phyloP scores from a whole-genome alignment of 768 basidiomycete species.

The Phlebiopsis gigantea region DNA sequence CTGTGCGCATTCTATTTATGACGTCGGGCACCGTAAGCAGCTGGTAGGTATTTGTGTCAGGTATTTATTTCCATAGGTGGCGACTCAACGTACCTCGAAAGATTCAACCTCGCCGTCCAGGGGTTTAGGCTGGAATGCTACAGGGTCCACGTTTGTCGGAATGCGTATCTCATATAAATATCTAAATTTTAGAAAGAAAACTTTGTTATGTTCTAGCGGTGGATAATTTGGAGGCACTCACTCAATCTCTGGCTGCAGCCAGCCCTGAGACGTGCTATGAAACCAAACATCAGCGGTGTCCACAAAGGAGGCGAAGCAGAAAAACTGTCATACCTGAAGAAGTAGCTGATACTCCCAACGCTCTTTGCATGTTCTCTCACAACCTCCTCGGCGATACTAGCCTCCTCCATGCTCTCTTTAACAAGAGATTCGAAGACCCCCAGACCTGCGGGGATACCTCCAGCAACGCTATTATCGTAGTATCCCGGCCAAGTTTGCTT shows the following conservation, averaged over 20 bases:
- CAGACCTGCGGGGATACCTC: slow-evolving; percentile 84
- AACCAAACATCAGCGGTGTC: no score
- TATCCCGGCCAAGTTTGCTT: slow-evolving; percentile 90
- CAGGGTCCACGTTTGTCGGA: slow-evolving; percentile 42
- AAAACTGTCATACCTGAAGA: slow-evolving; percentile 51
- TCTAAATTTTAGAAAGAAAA: slow-evolving; percentile 42
- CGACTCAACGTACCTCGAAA: slow-evolving; percentile 60
- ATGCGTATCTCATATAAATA: slow-evolving; percentile 82
- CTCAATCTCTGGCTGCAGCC: slow-evolving; percentile 87
- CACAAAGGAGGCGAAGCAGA: neutral
- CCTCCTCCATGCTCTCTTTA: slow-evolving; percentile 94
- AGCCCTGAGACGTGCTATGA: slow-evolving; percentile 56
- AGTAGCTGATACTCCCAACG: slow-evolving; percentile 77
- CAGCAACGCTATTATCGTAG: slow-evolving; percentile 89
- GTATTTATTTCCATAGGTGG: neutral
- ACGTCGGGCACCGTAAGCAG: slow-evolving; percentile 62
- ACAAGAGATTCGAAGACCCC: slow-evolving; percentile 66
- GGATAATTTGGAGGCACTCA: slow-evolving; percentile 29
- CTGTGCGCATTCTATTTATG: slow-evolving; percentile 54
- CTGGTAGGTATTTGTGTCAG: slow-evolving; percentile 32
- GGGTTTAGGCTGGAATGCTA: slow-evolving; percentile 60
- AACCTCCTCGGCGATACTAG: slow-evolving; percentile 66
- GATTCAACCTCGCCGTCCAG: slow-evolving; percentile 92
- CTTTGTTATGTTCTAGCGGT: neutral
- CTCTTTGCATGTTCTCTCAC: slow-evolving; percentile 53